Evolutionary conservation across 1,284 basidiomycete species (phyloP), one percentile per base, ranked within the genome.

Genomic region (Sporisorium sorghi): DNA sequence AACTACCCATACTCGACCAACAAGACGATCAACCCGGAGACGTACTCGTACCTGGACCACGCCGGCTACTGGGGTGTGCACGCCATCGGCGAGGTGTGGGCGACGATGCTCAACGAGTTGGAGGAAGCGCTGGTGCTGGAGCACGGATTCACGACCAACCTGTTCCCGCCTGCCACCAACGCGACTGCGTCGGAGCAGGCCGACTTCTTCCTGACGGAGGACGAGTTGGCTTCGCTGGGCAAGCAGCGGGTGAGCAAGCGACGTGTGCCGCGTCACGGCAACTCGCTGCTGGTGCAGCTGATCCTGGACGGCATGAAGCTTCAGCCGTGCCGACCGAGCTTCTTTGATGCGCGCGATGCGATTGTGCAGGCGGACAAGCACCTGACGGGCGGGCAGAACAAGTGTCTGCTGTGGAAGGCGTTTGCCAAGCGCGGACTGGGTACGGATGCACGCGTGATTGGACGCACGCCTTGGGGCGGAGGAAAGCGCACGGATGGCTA

Each of bases 71-170:
- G 66, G 63, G 65, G 84, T 50, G 86, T 86, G 21, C 93, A 94
- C 84, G 92, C 92, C 40, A 92, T 94, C 68, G 93, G 94, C 63
- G 94, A 95, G 86, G 94, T 97, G 64, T 97, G 94, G 94, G 94
- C 94, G 19, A 88, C 97, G 87, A 91, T 97, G 65, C 90, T 97
- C 64, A 97, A 93, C 90, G 89, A 81, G 52, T 58, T 80, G 10
- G 76, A 73, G 48, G 81, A 80, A 30, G 68, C 68, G 28, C 61
- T 81, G 48, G 74, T 76, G 49, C 47, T 61, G 11, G 65, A 79
- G 60, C 77, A 77, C 55, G 80, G 80, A 30, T 79, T 73, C 64
- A 65, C 65, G 17, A 44, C 68, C 12, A 57, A 68, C 33, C 71
- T 76, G 37, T 82, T 78, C 65, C 78, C 74, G 26, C 77, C 67